These are phyloP conservation scores for Monosporozyma solicola DNA, from an alignment of 805 yeast species.

Conservation along the genomic window DNA sequence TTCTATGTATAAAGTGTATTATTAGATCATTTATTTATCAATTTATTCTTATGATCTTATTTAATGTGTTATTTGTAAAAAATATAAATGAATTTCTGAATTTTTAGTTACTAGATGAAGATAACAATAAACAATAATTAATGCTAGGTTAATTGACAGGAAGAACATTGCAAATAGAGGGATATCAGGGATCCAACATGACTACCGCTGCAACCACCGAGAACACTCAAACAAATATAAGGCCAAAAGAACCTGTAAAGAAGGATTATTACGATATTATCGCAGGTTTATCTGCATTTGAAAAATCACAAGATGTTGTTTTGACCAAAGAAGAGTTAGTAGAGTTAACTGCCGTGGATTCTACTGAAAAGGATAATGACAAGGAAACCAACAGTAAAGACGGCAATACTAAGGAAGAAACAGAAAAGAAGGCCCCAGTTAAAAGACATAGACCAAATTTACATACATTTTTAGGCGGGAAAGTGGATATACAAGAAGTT, in stretches of 20 bases:
- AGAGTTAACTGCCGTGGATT: constrained; percentile 14
- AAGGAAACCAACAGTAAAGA: constrained; percentile 4
- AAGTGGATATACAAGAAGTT: constrained; percentile 20
- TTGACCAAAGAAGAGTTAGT: constrained; percentile 19
- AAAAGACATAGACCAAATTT: constrained; percentile 13
- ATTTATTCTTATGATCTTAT: background rate
- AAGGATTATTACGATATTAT: constrained; percentile 24
- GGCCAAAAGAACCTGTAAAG: background rate
- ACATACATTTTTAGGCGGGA: constrained; percentile 27
- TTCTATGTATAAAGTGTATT: background rate
- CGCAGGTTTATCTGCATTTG: constrained; percentile 26
- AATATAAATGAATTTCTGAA: background rate
- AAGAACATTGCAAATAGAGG: background rate
- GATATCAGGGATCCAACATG: background rate
- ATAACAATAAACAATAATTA: background rate
- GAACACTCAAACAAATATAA: background rate
- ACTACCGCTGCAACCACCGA: background rate
- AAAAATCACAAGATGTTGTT: constrained; percentile 22
- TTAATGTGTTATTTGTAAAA: background rate
- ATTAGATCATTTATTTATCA: too few species aligned
- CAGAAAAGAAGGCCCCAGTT: constrained; percentile 5
- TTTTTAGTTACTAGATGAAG: background rate
- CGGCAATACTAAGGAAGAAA: background rate
- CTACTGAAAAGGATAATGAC: constrained; percentile 4
- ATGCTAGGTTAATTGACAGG: too few species aligned